phyloP scores from a whole-genome alignment of 768 basidiomycete genomes.

The Saitozyma sp. region DNA sequence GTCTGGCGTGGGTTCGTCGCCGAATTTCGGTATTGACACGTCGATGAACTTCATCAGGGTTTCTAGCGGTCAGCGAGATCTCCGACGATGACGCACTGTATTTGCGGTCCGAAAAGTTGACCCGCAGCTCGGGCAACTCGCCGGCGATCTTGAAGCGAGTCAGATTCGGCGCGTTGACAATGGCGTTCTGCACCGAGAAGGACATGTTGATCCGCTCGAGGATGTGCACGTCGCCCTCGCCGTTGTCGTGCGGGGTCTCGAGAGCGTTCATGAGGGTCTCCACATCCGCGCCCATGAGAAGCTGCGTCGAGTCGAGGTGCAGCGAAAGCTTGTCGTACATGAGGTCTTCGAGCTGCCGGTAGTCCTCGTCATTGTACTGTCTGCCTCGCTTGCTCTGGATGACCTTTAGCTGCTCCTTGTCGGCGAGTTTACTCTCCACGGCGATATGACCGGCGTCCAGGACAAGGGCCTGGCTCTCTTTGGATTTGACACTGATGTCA shows the following conservation, averaged over 20 bases:
- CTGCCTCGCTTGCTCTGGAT: constrained; percentile 80
- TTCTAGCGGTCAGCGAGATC: constrained; percentile 58
- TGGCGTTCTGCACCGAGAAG: constrained; percentile 86
- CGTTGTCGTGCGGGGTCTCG: constrained; percentile 56
- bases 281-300: constrained; percentile 82
- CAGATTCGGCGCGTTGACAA: constrained; percentile 76
- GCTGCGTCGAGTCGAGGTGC: constrained; percentile 82
- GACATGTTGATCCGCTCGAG: constrained; percentile 89
- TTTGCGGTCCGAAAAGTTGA: constrained; percentile 62
- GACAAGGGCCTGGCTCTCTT: constrained; percentile 78
- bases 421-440: constrained; percentile 83
- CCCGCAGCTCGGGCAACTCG: constrained; percentile 76
- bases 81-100: constrained; percentile 43
- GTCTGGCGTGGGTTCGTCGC: constrained; percentile 53
- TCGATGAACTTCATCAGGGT: constrained; percentile 89
- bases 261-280: constrained; percentile 80
- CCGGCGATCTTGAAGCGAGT: constrained; percentile 89
- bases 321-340: constrained; percentile 93
- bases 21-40: constrained; percentile 79
- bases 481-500: constrained; percentile 66
- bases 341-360: constrained; percentile 75
- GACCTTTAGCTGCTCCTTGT: constrained; percentile 73
- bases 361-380: constrained; percentile 84
- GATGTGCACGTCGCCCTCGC: constrained; percentile 67
- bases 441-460: constrained; percentile 96